Base-by-base conservation (phyloP, 2,329 filamentous ascomycete species). In the Botrytis elliptica region DNA sequence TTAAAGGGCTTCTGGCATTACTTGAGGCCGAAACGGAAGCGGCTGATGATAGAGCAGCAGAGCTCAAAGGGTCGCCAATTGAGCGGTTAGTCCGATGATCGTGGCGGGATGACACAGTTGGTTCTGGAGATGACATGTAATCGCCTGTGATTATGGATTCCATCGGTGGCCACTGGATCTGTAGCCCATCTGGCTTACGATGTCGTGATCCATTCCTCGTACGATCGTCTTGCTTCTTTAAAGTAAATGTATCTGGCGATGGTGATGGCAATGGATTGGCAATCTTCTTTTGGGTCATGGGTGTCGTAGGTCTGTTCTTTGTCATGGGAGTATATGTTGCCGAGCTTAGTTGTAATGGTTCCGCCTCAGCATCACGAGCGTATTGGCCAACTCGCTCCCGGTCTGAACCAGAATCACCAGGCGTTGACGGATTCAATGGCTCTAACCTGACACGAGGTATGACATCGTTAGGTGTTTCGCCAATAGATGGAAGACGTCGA, bases 131-230 rank as follows among this genome's bases (percentile, higher is more conserved):
- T 8, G 85, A 89, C 77, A 85, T 84, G 62, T 83, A 83, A 62
- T 89, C 87, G n/a, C 84, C 84, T 12, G 83, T 82, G 46, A 87
- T 83, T 1, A 86, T 84, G 20, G 85, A 84, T 73, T 88, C 85
- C 66, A 89, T 82, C 4, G 88, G 84, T 60, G 85, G 82, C 80
- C 86, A 85, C 59, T 90, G 87, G 40, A 94, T 86, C 68, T 91
- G 89, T 38, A 98, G 81, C 0, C 92, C 92, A 71, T 90, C 88
- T 2, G 93, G 93, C 75, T 95, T 97, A 36, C 93, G 89, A 78
- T 92, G 92, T 25, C 92, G 89, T 12, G 94, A 94, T 20, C 91
- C 90, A 76, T 92, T 92, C 42, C 91, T 88, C 44, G 86, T 88
- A 60, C 85, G 85, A 33, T 86, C 86, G 64, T 89, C 85, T 71